These are phyloP conservation scores for Kodamaea ohmeri DNA, from an alignment of 1,139 yeast species.

Conservation along the genomic window DNA sequence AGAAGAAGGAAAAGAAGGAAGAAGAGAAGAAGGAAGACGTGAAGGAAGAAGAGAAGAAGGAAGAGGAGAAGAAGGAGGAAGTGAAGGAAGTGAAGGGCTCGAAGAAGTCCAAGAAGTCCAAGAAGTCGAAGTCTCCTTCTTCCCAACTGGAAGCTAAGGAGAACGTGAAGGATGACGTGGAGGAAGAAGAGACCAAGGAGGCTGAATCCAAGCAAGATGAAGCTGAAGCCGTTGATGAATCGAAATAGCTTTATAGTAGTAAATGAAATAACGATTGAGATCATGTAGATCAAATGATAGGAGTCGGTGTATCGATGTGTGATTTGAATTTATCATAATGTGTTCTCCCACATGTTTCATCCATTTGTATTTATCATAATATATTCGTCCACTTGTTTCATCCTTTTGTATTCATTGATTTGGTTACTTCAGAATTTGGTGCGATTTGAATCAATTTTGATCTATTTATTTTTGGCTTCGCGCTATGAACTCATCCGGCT, in stretches of 20 bases:
- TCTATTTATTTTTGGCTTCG: background rate
- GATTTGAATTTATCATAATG: too few relatives aligned
- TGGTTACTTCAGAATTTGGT: too few relatives aligned
- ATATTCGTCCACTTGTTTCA: too few relatives aligned
- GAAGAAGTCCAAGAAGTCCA: conserved; percentile 8
- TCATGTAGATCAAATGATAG: background rate
- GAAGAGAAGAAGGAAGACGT: too few relatives aligned
- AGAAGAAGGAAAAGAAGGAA: too few relatives aligned
- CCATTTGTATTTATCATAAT: too few relatives aligned
- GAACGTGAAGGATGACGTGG: conserved; percentile 3
- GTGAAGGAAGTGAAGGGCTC: too few relatives aligned
- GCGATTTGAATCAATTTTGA: background rate
- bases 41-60: too few relatives aligned
- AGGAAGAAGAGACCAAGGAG: conserved; percentile 6
- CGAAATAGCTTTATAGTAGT: conserved; percentile 1
- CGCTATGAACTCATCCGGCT: conserved; percentile 28
- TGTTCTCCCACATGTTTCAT: too few relatives aligned
- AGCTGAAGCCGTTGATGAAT: background rate
- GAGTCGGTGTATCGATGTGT: background rate
- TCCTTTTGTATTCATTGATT: too few relatives aligned
- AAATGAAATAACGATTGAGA: background rate
- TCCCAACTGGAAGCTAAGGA: conserved; percentile 4
- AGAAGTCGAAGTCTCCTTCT: conserved; percentile 8
- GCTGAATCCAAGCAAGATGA: background rate
- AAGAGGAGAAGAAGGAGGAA: too few relatives aligned